Percentiles rank a stretch among this genome's conserved stretches.
phyloP scores from a whole-genome alignment of 345 rosid genomes.

The Corchorus olitorius region DNA sequence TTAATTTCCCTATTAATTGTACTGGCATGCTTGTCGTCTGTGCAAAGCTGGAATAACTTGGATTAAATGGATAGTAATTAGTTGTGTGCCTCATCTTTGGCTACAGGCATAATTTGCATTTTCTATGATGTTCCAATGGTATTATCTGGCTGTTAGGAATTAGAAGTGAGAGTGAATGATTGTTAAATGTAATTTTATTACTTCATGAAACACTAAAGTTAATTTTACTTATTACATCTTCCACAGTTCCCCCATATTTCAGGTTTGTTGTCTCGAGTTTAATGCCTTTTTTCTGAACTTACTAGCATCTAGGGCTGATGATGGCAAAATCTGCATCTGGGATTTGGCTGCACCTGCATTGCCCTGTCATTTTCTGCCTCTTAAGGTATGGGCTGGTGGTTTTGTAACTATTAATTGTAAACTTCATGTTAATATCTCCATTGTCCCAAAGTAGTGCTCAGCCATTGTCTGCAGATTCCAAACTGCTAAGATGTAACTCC shows the following conservation, averaged over 20 bases:
- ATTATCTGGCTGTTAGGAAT: background rate
- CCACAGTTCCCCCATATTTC: slow-evolving; percentile 41
- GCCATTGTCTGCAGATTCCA: no score
- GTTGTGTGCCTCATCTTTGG: background rate
- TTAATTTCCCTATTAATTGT: background rate
- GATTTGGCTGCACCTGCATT: slow-evolving; percentile 75
- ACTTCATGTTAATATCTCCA: background rate
- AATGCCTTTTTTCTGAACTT: slow-evolving; percentile 70
- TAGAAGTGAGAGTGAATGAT: background rate
- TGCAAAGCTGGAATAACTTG: background rate
- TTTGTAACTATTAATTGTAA: slow-evolving; percentile 11
- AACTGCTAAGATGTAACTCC: no score
- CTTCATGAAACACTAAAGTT: background rate
- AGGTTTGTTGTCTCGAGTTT: slow-evolving; percentile 99
- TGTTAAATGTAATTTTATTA: background rate
- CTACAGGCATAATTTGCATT: slow-evolving; percentile 1
- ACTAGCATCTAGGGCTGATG: slow-evolving; percentile 98
- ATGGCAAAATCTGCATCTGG: slow-evolving; percentile 97
- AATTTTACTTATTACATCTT: background rate
- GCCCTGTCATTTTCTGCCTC: slow-evolving; percentile 83
- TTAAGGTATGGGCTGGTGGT: slow-evolving; percentile 50
- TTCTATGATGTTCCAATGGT: background rate
- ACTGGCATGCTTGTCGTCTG: background rate
- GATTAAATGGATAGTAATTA: background rate
- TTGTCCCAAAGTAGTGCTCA: background rate